A percentile compares a stretch with the other conserved stretches of the same genome.
Evolutionary conservation across 768 basidiomycete genomes (phyloP).

Genomic region (Filobasidium floriforme): DNA sequence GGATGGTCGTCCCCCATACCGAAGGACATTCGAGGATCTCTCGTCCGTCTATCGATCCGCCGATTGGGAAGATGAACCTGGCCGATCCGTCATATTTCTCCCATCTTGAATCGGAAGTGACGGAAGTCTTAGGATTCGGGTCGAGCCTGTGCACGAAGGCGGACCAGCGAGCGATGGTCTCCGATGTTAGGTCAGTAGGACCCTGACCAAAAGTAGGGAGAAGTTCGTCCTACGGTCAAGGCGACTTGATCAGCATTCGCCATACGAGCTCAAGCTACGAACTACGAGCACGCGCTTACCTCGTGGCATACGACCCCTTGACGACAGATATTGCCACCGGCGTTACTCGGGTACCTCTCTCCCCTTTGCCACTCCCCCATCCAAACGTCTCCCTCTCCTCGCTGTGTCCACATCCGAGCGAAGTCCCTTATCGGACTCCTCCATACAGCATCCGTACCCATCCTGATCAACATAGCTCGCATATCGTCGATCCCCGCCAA

Average conservation of each 20-base stretch:
- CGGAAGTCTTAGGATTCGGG: conserved; percentile 28
- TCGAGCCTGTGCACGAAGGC: conserved; percentile 22
- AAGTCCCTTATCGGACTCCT: conserved; percentile 30
- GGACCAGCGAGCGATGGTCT: conserved; percentile 8
- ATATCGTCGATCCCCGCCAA: conserved; percentile 22
- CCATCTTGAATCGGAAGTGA: conserved; percentile 7
- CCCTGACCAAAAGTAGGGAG: conserved; percentile 29
- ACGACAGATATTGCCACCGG: conserved; percentile 26
- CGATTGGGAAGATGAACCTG: not conserved
- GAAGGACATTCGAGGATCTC: not conserved
- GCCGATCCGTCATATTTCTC: conserved; percentile 22
- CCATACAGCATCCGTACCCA: conserved; percentile 34
- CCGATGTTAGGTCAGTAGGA: conserved; percentile 12
- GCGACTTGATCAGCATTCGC: not conserved
- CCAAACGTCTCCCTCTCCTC: conserved; percentile 33
- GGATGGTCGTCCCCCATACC: conserved; percentile 27
- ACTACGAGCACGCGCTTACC: conserved; percentile 21
- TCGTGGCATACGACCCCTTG: conserved; percentile 35
- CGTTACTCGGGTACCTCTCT: conserved; percentile 29
- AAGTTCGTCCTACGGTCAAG: conserved; percentile 30
- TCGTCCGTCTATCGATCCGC: conserved; percentile 16
- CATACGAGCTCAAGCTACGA: not conserved
- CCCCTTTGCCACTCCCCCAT: conserved; percentile 38
- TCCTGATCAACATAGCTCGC: conserved; percentile 28
- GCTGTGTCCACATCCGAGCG: conserved; percentile 26